Percentiles rank a stretch among this genome's conserved stretches.
Evolutionary conservation across 192 early-diverging fungal species (phyloP).

Genomic region (Rhizophagus sp.): DNA sequence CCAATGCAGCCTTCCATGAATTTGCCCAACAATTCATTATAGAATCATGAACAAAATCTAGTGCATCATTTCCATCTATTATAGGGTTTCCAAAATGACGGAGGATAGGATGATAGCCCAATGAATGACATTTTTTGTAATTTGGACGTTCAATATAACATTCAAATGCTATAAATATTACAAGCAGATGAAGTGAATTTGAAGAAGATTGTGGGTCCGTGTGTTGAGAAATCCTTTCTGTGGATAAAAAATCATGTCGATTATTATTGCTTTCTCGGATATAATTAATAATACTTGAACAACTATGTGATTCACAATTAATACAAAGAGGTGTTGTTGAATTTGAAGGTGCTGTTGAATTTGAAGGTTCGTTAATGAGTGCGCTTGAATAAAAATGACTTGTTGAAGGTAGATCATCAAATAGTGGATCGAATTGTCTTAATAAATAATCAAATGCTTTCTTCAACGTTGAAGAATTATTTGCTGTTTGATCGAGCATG

Average conservation of each 20-base stretch:
- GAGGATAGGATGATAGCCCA: not conserved
- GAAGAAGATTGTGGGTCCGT: not conserved
- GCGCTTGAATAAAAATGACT: no score
- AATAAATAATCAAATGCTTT: no score
- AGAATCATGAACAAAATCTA: not conserved
- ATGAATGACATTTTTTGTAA: not conserved
- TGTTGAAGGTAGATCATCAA: no score
- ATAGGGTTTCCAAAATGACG: not conserved
- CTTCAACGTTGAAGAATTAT: no score
- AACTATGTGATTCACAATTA: no score
- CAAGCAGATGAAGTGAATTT: not conserved
- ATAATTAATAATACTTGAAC: no score
- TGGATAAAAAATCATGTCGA: no score
- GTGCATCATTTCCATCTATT: not conserved
- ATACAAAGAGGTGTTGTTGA: no score
- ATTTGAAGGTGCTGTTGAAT: not conserved
- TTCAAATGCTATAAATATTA: not conserved
- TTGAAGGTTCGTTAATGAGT: not conserved
- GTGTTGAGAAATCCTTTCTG: not conserved
- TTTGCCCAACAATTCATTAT: slow-evolving; percentile 19
- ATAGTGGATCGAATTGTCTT: not conserved
- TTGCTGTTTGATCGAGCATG: no score
- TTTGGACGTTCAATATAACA: not conserved
- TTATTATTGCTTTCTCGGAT: no score
- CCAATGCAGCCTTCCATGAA: not conserved